Evolutionary conservation across 192 early-diverging fungal species (phyloP).

Genomic region (Mortierella hygrophila): DNA sequence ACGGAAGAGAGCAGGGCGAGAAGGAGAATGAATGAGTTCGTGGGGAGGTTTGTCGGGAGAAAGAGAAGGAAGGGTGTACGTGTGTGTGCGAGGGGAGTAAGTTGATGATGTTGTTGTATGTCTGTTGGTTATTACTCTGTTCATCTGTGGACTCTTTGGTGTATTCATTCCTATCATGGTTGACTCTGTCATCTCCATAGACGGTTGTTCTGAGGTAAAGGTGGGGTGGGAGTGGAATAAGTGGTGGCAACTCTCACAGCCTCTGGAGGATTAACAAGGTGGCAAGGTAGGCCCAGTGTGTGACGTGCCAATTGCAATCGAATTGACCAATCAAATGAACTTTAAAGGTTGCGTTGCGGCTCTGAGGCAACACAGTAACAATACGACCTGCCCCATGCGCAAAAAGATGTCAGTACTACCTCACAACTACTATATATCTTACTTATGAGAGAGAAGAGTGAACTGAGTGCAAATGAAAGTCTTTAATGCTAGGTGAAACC

Average conservation of each 20-base stretch:
- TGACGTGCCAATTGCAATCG: neutral
- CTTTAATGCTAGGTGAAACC: neutral
- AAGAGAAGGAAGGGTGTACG: neutral
- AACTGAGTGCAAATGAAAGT: neutral
- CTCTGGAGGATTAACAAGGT: neutral
- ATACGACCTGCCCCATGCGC: slow-evolving; percentile 3
- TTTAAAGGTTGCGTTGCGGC: neutral
- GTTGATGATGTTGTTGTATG: neutral
- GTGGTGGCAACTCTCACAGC: slow-evolving; percentile 5
- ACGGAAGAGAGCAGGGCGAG: neutral
- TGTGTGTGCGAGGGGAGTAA: neutral
- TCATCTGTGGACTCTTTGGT: neutral
- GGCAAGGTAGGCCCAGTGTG: neutral
- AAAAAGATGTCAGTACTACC: neutral
- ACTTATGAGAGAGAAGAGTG: neutral
- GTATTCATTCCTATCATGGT: neutral
- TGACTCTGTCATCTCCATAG: neutral
- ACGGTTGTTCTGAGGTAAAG: neutral
- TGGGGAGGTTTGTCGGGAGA: neutral
- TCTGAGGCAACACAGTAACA: neutral
- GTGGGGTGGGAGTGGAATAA: neutral
- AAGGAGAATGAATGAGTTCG: neutral
- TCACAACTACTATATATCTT: neutral
- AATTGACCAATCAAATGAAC: neutral
- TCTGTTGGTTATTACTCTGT: neutral